Conservation (phyloP, 495 filamentous ascomycete species). For the Endocarpon pusillum region DNA sequence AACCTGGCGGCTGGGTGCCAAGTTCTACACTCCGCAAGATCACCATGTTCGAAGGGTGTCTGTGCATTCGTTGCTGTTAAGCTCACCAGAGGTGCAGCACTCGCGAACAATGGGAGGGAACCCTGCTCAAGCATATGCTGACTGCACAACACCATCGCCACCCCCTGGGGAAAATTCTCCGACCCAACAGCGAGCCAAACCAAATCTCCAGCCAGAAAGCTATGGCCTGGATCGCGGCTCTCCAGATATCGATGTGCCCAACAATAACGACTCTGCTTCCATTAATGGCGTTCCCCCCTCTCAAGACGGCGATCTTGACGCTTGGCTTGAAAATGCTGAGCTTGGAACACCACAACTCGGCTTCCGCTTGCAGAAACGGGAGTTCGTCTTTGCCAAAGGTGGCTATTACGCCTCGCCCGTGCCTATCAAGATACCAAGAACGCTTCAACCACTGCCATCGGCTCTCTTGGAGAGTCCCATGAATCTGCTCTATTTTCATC, state of each 20-base stretch:
- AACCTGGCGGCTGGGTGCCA: not conserved
- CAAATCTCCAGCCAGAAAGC: constrained; percentile 6
- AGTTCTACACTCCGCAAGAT: constrained; percentile 1
- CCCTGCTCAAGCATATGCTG: too few relatives aligned
- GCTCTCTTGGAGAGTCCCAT: constrained; percentile 57
- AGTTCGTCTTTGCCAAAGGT: constrained; percentile 32
- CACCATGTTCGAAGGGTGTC: constrained; percentile 20
- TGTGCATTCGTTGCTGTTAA: constrained; percentile 24
- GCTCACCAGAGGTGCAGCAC: constrained; percentile 11
- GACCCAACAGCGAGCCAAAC: not conserved
- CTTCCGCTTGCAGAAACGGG: constrained; percentile 27
- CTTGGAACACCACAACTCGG: constrained; percentile 20
- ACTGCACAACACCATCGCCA: constrained; percentile 1
- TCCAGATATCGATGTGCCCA: constrained; percentile 47
- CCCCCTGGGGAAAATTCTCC: constrained; percentile 2
- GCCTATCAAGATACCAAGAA: constrained; percentile 46
- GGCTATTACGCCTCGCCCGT: constrained; percentile 57
- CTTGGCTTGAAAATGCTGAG: constrained; percentile 2
- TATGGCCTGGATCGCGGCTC: constrained; percentile 56
- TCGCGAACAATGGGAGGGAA: not conserved
- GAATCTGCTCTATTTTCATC: constrained; percentile 62
- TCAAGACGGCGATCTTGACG: constrained; percentile 15
- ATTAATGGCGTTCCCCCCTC: constrained; percentile 16
- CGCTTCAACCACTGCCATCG: constrained; percentile 47
- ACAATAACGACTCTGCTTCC: constrained; percentile 49